Percentiles rank a stretch among this genome's conserved stretches.
Conservation (phyloP, 2,329 filamentous ascomycete species). For the Colletotrichum euphorbiae region DNA sequence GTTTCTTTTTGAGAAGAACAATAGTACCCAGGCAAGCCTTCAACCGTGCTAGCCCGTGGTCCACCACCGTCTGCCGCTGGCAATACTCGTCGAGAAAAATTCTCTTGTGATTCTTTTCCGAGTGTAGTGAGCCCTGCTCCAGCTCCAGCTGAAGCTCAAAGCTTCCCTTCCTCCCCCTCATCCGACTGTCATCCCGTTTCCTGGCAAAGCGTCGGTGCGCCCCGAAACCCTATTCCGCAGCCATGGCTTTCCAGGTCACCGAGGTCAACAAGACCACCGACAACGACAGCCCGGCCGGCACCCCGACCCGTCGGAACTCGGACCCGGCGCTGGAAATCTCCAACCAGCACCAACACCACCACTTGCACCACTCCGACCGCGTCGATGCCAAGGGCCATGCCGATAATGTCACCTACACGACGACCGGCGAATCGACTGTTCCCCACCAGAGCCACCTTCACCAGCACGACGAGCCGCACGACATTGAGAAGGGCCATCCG, state of each 20-base stretch:
- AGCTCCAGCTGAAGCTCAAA: background rate
- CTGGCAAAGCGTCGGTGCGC: constrained; percentile 3
- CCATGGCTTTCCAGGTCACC: constrained; percentile 37
- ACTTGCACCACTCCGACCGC: constrained; percentile 55
- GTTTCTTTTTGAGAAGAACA: background rate
- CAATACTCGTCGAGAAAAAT: constrained; percentile 1
- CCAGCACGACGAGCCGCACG: constrained; percentile 43
- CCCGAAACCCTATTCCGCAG: constrained; percentile 17
- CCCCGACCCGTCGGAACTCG: constrained; percentile 44
- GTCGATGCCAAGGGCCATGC: constrained; percentile 47
- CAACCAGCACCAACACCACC: constrained; percentile 58
- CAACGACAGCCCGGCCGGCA: constrained; percentile 22
- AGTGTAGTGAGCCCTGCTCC: background rate
- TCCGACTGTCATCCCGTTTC: background rate
- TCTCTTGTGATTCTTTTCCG: background rate
- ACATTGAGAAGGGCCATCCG: constrained; percentile 44
- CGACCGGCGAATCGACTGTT: constrained; percentile 53
- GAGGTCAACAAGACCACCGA: constrained; percentile 28
- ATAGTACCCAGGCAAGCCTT: constrained; percentile 20
- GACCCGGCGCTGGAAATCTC: constrained; percentile 51
- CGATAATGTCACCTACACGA: constrained; percentile 62
- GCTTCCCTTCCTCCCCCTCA: background rate
- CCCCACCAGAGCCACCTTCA: constrained; percentile 50
- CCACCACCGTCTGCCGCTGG: constrained; percentile 13
- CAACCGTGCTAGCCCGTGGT: constrained; percentile 25